These are phyloP conservation scores for Seiridium unicorne DNA, from an alignment of 2,329 filamentous ascomycete genomes.

Conservation along the genomic window DNA sequence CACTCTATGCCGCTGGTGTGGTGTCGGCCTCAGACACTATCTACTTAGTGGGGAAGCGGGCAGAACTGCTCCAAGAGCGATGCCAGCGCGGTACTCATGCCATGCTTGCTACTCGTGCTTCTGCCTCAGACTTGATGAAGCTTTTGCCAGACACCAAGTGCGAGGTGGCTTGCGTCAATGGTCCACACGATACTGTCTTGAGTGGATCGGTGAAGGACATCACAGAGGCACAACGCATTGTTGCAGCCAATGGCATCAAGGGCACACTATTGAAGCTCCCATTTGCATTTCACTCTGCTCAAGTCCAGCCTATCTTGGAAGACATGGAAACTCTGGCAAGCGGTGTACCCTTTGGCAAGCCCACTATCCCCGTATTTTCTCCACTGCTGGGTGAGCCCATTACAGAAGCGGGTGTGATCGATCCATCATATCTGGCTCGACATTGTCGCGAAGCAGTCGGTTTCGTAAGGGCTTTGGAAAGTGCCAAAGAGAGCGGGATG, in stretches of 20 bases:
- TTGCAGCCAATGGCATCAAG: background rate
- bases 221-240: background rate
- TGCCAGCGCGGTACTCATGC: constrained; percentile 62
- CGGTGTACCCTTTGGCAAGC: background rate
- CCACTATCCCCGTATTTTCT: background rate
- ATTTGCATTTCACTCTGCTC: constrained; percentile 6
- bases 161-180: constrained; percentile 68
- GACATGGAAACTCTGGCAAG: background rate
- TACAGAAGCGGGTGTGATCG: background rate
- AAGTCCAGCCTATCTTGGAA: constrained; percentile 3
- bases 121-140: constrained; percentile 47
- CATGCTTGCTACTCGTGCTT: constrained; percentile 42
- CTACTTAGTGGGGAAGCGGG: constrained; percentile 66
- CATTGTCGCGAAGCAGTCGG: constrained; percentile 31
- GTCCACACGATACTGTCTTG: constrained; percentile 68
- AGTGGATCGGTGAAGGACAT: background rate
- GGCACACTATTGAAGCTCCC: background rate
- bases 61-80: constrained; percentile 57
- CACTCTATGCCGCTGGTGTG: constrained; percentile 65
- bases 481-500: background rate
- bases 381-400: constrained; percentile 14
- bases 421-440: constrained; percentile 15
- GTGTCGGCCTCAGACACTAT: constrained; percentile 66
- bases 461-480: background rate
- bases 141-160: constrained; percentile 37